Evolutionary conservation across 1,284 basidiomycete genomes (phyloP), one percentile per base, ranked within the genome.

Genomic region (Tilletia indica): DNA sequence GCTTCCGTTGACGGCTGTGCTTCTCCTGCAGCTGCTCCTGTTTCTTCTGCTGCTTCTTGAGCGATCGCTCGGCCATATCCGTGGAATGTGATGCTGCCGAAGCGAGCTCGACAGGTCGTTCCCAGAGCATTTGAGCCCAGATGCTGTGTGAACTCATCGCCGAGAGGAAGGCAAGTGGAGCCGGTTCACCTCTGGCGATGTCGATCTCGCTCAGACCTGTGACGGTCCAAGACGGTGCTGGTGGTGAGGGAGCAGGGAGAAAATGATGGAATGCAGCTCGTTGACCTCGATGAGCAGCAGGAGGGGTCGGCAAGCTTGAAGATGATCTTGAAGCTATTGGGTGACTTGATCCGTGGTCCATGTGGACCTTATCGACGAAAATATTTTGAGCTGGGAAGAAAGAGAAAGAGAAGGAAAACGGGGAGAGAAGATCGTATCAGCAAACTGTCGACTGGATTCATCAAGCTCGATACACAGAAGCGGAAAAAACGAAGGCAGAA

Each of bases 341-440:
- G 21, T 58, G 54, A 14, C 25, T 19, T 58, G 54, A 14, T 31
- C 8, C 21, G 14, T 21, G 21, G 19, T 14, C 58, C 19, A 36
- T 31, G 58, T 11, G 58, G 9, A 34, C 34, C 58, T 61, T 34
- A 9, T 31, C 58, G 58, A 61, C 19, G 58, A 61, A 61, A 9
- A 61, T 61, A 31, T 61, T 61, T 9, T 61, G n/a, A 19, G 58
- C 58, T 61, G 25, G 36, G 58, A 31, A 61, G 54, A 36, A 34
- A 9, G 31, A 9, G 19, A 8, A 61, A 34, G 58, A 19, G n/a
- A 31, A 54, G 51, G 6, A n/a, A 19, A 54, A 19, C 42, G 42
- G 14, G 14, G 42, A 9, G 14, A 45, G 42, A 45, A 45, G 6
- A 45, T 45, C 14, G 42, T 45, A 14, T 45, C 42, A 45, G 42